Evolutionary conservation across 139 green algal species (phyloP).

Genomic region (Dunaliella primolecta): DNA sequence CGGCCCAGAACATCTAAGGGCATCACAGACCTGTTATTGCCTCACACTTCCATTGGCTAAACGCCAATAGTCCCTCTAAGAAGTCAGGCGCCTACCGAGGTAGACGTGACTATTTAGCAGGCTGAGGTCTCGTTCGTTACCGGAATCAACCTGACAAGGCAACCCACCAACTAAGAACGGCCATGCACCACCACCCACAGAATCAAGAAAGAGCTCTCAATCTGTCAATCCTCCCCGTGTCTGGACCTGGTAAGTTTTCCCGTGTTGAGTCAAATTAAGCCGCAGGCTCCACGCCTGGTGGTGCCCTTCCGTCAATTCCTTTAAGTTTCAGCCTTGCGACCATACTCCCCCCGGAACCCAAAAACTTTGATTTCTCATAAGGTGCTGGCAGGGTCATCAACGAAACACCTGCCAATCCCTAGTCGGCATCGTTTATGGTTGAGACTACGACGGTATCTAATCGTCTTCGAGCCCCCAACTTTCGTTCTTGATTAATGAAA

Average conservation of each 20-base stretch:
- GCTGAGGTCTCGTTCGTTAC: conserved; percentile 96
- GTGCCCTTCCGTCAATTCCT: too few species aligned
- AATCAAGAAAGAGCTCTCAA: too few species aligned
- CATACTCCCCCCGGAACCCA: too few species aligned
- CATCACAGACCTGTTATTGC: conserved; percentile 97
- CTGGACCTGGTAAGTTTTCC: too few species aligned
- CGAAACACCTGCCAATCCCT: too few species aligned
- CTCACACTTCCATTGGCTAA: conserved; percentile 76
- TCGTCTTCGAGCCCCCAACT: conserved; percentile 99
- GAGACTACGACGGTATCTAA: conserved; percentile 99
- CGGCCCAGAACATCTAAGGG: conserved; percentile 99
- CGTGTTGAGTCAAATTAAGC: conserved; percentile 98
- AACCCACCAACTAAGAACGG: too few species aligned
- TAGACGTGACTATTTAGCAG: conserved; percentile 88
- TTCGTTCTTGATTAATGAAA: conserved; percentile 99
- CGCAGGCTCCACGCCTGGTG: conserved; percentile 92
- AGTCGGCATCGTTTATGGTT: conserved; percentile 99
- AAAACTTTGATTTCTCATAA: too few species aligned
- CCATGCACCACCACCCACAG: too few species aligned
- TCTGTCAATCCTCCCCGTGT: conserved; percentile 91
- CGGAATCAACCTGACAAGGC: conserved; percentile 94
- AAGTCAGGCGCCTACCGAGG: conserved; percentile 23
- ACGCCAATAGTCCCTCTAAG: conserved; percentile 36
- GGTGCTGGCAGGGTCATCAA: too few species aligned
- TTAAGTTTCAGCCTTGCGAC: too few species aligned